Percentiles rank a stretch among this genome's conserved stretches.
Evolutionary conservation across 2,329 filamentous ascomycete genomes (phyloP).

Genomic region (Alternaria postmessia): DNA sequence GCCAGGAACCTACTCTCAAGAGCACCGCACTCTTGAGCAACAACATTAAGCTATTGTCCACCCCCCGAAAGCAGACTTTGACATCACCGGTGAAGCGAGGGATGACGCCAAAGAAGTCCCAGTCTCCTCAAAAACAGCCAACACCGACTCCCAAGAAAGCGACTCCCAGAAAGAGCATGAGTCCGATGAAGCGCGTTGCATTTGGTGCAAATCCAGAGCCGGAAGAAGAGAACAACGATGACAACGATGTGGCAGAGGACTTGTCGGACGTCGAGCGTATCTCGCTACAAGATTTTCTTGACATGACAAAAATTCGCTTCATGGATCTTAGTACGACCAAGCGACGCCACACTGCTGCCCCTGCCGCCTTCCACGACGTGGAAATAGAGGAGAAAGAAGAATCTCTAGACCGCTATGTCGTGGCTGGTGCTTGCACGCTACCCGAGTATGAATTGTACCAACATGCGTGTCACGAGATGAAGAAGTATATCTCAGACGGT

Average conservation of each 20-base stretch:
- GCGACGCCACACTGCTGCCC: constrained; percentile 76
- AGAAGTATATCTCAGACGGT: constrained; percentile 95
- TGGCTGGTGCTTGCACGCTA: constrained; percentile 88
- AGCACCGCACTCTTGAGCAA: constrained; percentile 50
- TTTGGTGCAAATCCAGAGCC: constrained; percentile 36
- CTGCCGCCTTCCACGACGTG: constrained; percentile 45
- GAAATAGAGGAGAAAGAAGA: constrained; percentile 59
- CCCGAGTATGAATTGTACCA: constrained; percentile 95
- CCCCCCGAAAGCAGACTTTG: constrained; percentile 57
- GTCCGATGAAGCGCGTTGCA: constrained; percentile 45
- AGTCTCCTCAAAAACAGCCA: constrained; percentile 49
- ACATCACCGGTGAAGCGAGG: constrained; percentile 54
- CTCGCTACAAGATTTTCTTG: constrained; percentile 89
- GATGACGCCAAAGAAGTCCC: constrained; percentile 47
- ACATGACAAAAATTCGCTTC: constrained; percentile 95
- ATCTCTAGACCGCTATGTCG: constrained; percentile 77
- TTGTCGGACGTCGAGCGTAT: constrained; percentile 67
- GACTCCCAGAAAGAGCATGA: constrained; percentile 39
- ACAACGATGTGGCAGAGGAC: constrained; percentile 34
- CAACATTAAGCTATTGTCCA: constrained; percentile 58
- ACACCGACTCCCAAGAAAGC: constrained; percentile 51
- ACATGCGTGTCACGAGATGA: constrained; percentile 93
- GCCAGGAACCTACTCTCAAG: constrained; percentile 42
- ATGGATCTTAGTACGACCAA: constrained; percentile 99
- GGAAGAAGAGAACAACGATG: constrained; percentile 32